Base-by-base conservation (phyloP, 345 rosid genomes). In the Dipteronia sinensis region DNA sequence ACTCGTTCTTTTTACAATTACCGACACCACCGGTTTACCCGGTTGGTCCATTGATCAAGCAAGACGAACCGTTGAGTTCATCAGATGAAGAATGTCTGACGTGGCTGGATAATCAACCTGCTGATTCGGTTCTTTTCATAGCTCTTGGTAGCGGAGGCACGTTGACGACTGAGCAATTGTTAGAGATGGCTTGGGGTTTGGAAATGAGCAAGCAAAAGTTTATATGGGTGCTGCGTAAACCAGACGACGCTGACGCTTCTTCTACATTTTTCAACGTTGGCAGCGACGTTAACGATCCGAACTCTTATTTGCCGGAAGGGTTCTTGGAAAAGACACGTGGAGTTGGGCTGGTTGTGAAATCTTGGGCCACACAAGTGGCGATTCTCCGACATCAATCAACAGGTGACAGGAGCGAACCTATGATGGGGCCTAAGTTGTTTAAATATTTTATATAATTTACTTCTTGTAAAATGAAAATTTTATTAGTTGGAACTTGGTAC, bases 111-210 rank as follows among this genome's bases (percentile, higher is more conserved):
- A 65, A 25, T 71, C 88, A 84, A 23, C 89, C 85, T 9, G n/a
- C 65, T 34, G 80, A 69, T 49, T 77, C 89, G 6, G 90, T 87
- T 10, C 51, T 89, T 17, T 82, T 82, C 20, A 75, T 89, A 5
- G 72, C 83, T 3, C 74, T 82, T 1, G 90, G 92, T 20, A 89
- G 90, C 17, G 89, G 90, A 15, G 90, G 89, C n/a, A 82, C 86
- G 6, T 49, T 83, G 56, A 69, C 89, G 6, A 2, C 16, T 0
- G 79, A 78, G 53, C 89, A 89, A 71, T 69, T 83, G 23, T 69
- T 16, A 0, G 86, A 89, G 85, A 65, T 87, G 67, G 90, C 88
- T 0, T 78, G 81, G 82, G 90, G 87, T 13, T 67, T 88, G 8
- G 88, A 85, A 71, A 67, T 80, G 68, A 83, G 90, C 74, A 67